Conservation (phyloP, 495 filamentous ascomycete species). For the Daldinia decipiens region DNA sequence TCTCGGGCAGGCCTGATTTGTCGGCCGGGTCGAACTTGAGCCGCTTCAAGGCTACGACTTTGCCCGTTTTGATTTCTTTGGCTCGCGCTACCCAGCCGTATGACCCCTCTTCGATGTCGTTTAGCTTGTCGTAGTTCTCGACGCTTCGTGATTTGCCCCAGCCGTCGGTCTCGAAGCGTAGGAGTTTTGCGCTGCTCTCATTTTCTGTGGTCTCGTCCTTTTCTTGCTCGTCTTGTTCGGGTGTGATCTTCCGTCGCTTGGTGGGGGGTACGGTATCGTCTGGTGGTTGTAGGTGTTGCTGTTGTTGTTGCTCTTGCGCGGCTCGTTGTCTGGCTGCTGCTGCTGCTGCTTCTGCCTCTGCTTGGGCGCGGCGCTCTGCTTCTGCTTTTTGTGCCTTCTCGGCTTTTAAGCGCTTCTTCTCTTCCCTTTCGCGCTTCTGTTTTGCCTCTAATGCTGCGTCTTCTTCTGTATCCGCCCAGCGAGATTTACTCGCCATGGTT, state of each 20-base stretch:
- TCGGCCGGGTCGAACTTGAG: conserved; percentile 88
- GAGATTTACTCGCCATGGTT: conserved; percentile 75
- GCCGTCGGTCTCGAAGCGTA: conserved; percentile 74
- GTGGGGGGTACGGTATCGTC: conserved; percentile 57
- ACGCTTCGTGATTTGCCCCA: conserved; percentile 84
- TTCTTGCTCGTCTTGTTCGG: conserved; percentile 49
- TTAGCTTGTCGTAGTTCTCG: conserved; percentile 89
- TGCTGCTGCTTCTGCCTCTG: conserved; percentile 37
- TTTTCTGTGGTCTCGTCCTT: conserved; percentile 33
- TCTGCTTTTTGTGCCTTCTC: conserved; percentile 82
- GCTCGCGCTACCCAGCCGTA: conserved; percentile 96
- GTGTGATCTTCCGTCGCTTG: conserved; percentile 65
- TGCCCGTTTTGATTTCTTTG: conserved; percentile 78
- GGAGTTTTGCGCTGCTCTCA: conserved; percentile 56
- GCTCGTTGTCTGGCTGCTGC: conserved; percentile 55
- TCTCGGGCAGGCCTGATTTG: conserved; percentile 87
- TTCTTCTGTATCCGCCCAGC: conserved; percentile 87
- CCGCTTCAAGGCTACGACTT: conserved; percentile 92
- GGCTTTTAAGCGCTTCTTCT: conserved; percentile 86
- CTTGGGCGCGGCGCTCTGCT: conserved; percentile 54
- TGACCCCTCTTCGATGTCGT: conserved; percentile 96
- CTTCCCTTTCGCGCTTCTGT: conserved; percentile 86
- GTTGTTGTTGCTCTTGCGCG: conserved; percentile 48
- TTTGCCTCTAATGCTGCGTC: conserved; percentile 76
- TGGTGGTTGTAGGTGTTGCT: conserved; percentile 30